Evolutionary conservation across 2,329 filamentous ascomycete species (phyloP), one percentile per base, ranked within the genome.

Genomic region (Talaromyces sp.): DNA sequence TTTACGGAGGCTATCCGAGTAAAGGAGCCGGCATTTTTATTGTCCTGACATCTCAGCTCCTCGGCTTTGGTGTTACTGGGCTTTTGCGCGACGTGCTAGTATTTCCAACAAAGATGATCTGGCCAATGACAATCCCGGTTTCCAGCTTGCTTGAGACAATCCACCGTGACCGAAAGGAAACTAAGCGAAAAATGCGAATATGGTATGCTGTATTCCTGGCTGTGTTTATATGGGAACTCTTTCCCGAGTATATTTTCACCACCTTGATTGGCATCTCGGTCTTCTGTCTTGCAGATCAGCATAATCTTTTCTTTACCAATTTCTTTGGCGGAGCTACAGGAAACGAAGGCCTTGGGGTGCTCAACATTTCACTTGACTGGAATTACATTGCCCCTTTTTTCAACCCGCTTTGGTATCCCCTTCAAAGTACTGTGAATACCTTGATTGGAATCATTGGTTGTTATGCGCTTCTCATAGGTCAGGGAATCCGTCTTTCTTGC

Each of bases 21-120:
- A 73, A 74, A 5, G 79, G 72, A 2, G 76, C 77, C 0, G 77
- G 77, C 9, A 78, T 84, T 59, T 80, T 85, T 67, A 68, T 83
- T 37, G 74, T 78, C 0, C 69, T 85, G 9, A 82, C 83, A 0
- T 83, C 82, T 2, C 82, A 84, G 57, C 72, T 82, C 10, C 74
- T 84, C 19, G 83, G 83, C 0, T 85, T 82, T 47, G 83, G 82
- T 35, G 71, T 85, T 49, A 79, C 80, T 4, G 83, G 83, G 13
- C 65, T 84, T 25, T 70, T 85, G 69, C 77, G 83, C 13, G 74
- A 77, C 22, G 74, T 80, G 3, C 70, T 84, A 10, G 76, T 85
- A 0, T 80, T 81, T 66, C 82, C 83, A 0, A 82, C 80, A 17
- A 81, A 81, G 64, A 82, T 85, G 73, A 69, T 82, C n/a, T 83